Conservation (phyloP, 495 filamentous ascomycete genomes). For the Annulohypoxylon bovei region DNA sequence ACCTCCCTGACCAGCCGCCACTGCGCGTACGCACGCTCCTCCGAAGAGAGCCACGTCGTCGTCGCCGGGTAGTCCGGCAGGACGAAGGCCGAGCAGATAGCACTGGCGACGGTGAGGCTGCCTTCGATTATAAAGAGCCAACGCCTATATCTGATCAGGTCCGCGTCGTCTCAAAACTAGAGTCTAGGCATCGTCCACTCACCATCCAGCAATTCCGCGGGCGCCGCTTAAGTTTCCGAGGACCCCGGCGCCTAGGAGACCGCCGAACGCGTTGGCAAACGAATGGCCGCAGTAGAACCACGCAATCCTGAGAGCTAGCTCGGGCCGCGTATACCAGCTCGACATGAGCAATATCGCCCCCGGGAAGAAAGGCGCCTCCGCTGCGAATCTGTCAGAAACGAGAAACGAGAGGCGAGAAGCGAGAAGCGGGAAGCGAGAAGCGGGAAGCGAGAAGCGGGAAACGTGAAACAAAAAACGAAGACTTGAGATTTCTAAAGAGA, state of each 20-base stretch:
- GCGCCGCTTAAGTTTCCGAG: constrained; percentile 52
- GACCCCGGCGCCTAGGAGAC: constrained; percentile 65
- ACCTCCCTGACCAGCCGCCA: constrained; percentile 55
- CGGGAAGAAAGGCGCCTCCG: constrained; percentile 64
- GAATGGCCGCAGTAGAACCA: constrained; percentile 68
- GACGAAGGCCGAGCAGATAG: constrained; percentile 49
- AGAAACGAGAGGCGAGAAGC: too few relatives aligned
- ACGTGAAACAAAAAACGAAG: too few relatives aligned
- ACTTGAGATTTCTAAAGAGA: not conserved
- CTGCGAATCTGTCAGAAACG: constrained; percentile 8
- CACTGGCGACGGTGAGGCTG: constrained; percentile 52
- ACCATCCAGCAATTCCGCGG: constrained; percentile 54
- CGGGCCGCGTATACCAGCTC: constrained; percentile 61
- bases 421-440: too few relatives aligned
- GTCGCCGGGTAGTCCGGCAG: constrained; percentile 58
- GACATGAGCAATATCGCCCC: constrained; percentile 62
- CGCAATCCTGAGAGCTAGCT: constrained; percentile 61
- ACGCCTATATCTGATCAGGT: constrained; percentile 7
- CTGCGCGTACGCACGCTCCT: constrained; percentile 53
- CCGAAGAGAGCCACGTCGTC: constrained; percentile 55
- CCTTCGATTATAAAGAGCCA: constrained; percentile 58
- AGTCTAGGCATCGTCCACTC: constrained; percentile 21
- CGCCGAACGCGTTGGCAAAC: constrained; percentile 67
- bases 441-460: too few relatives aligned
- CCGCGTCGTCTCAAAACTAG: not conserved